Percentiles rank a stretch among this genome's conserved stretches.
Evolutionary conservation across 2,329 filamentous ascomycete genomes (phyloP).

Genomic region (Talaromyces sp.): DNA sequence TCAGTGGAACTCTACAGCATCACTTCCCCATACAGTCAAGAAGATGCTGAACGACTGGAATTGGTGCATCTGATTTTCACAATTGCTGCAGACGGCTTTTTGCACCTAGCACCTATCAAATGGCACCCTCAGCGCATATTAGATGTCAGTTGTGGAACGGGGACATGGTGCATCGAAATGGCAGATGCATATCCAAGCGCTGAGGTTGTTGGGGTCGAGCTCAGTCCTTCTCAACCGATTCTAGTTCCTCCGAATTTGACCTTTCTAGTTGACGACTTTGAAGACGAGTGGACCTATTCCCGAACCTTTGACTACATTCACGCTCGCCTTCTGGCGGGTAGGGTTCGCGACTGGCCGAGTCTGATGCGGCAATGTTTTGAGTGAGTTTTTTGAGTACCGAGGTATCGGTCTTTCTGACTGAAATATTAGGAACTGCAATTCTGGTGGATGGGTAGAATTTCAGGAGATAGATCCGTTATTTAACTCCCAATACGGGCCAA

Average conservation of each 20-base stretch:
- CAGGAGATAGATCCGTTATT: slow-evolving; percentile 13
- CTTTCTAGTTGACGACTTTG: slow-evolving; percentile 22
- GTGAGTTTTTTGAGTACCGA: not conserved
- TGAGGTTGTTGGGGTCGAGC: slow-evolving; percentile 43
- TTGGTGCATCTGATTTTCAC: slow-evolving; percentile 17
- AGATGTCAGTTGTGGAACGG: slow-evolving; percentile 36
- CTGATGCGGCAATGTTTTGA: slow-evolving; percentile 27
- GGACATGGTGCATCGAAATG: slow-evolving; percentile 36
- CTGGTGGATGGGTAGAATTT: slow-evolving; percentile 18
- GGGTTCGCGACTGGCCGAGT: slow-evolving; percentile 18
- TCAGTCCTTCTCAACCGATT: slow-evolving; percentile 45
- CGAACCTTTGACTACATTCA: slow-evolving; percentile 22
- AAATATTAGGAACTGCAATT: slow-evolving; percentile 7
- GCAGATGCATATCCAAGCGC: slow-evolving; percentile 32
- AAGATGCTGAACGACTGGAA: slow-evolving; percentile 16
- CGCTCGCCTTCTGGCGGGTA: slow-evolving; percentile 17
- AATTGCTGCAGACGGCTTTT: slow-evolving; percentile 12
- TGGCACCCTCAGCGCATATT: slow-evolving; percentile 25
- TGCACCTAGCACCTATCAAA: slow-evolving; percentile 18
- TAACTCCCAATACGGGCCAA: not conserved
- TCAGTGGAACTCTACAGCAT: not conserved
- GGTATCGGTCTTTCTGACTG: not conserved
- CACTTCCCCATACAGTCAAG: slow-evolving; percentile 14
- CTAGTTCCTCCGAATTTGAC: slow-evolving; percentile 27
- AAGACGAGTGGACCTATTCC: slow-evolving; percentile 19